Conservation (phyloP, 495 filamentous ascomycete genomes). For the Tetracladium setigerum region DNA sequence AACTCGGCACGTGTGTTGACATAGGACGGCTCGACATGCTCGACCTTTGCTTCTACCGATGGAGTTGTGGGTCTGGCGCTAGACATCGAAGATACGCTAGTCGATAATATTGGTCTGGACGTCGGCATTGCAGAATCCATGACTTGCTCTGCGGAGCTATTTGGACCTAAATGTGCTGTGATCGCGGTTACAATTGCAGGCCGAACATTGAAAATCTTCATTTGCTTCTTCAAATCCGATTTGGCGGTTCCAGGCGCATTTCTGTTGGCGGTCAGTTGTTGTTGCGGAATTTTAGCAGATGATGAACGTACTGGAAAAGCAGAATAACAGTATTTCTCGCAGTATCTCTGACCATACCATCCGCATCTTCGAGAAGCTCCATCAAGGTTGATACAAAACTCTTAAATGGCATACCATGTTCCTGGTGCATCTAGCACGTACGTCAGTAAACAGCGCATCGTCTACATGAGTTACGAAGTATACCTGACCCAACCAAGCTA, state of each 20-base stretch:
- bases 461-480: conserved; percentile 1
- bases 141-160: conserved; percentile 36
- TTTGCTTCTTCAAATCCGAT: conserved; percentile 75
- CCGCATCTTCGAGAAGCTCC: conserved; percentile 81
- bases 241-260: conserved; percentile 78
- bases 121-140: conserved; percentile 24
- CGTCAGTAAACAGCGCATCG: neutral
- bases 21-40: conserved; percentile 69
- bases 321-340: conserved; percentile 77
- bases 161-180: conserved; percentile 58
- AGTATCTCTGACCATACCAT: conserved; percentile 73
- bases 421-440: conserved; percentile 59
- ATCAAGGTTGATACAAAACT: conserved; percentile 76
- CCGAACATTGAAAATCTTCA: conserved; percentile 71
- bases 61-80: conserved; percentile 42
- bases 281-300: neutral
- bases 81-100: conserved; percentile 40
- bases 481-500: conserved; percentile 76
- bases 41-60: conserved; percentile 48
- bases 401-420: conserved; percentile 69
- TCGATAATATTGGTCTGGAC: conserved; percentile 34
- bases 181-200: conserved; percentile 78
- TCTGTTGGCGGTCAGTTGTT: conserved; percentile 29
- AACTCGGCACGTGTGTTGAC: conserved; percentile 75
- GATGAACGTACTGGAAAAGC: conserved; percentile 60